Evolutionary conservation across 495 filamentous ascomycete species (phyloP).

Genomic region (Penicillium robsamsonii): DNA sequence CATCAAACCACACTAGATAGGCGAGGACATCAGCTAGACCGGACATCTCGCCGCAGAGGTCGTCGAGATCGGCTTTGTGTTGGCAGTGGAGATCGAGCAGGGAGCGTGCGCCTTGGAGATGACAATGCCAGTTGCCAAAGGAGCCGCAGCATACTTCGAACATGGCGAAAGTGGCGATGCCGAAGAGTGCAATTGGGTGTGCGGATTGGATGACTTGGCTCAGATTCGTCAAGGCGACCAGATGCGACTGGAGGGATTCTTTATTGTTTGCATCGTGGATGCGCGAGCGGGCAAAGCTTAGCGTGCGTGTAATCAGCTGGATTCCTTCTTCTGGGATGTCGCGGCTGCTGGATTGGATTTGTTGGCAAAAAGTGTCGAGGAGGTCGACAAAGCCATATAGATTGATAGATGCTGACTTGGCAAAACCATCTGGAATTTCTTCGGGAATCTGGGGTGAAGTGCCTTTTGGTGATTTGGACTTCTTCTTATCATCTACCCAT

Average conservation of each 20-base stretch:
- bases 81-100: conserved; percentile 35
- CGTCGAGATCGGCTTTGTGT: conserved; percentile 25
- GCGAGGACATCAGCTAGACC: conserved; percentile 30
- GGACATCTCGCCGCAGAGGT: conserved; percentile 20
- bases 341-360: conserved; percentile 26
- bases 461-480: conserved; percentile 1
- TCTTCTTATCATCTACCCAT: conserved; percentile 27
- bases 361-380: conserved; percentile 30
- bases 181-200: conserved; percentile 34
- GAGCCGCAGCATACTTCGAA: conserved; percentile 36
- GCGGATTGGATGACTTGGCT: conserved; percentile 31
- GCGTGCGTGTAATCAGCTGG: conserved; percentile 28
- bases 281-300: conserved; percentile 26
- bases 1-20: conserved; percentile 37
- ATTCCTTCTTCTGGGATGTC: conserved; percentile 27
- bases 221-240: conserved; percentile 29
- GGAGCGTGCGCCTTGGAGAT: conserved; percentile 35
- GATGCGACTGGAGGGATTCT: conserved; percentile 30
- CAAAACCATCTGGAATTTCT: not conserved
- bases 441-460: not conserved
- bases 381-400: conserved; percentile 37
- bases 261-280: conserved; percentile 22
- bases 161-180: conserved; percentile 36
- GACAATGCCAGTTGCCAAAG: conserved; percentile 35
- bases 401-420: conserved; percentile 21